These are phyloP conservation scores for Stipa capillata DNA, from an alignment of 176 grass and related monocot genomes.

Conservation along the genomic window DNA sequence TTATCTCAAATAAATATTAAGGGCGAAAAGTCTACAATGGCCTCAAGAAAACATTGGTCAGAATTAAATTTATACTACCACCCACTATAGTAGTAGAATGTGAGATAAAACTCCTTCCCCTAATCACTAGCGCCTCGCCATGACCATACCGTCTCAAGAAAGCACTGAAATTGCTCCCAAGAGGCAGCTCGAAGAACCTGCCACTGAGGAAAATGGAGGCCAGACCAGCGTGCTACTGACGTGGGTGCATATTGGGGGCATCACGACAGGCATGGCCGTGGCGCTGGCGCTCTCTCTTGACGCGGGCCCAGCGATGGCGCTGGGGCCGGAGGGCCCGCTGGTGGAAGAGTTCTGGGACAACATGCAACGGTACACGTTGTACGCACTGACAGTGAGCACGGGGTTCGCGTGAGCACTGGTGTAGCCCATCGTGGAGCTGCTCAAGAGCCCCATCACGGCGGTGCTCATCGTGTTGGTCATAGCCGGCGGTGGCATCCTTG, in stretches of 20 bases:
- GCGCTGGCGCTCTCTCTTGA: constrained; percentile 26
- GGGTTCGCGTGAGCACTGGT: constrained; percentile 64
- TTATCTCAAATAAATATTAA: too few relatives aligned
- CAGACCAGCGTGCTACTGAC: constrained; percentile 38
- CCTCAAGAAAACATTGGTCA: too few relatives aligned
- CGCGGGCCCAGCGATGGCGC: constrained; percentile 35
- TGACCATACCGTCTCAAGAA: neutral
- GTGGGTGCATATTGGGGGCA: constrained; percentile 63
- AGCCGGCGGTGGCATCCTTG: constrained; percentile 55
- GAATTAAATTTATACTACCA: too few relatives aligned
- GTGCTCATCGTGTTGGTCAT: constrained; percentile 55
- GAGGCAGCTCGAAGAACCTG: neutral
- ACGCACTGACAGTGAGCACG: constrained; percentile 79
- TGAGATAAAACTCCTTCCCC: neutral
- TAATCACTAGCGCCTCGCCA: neutral
- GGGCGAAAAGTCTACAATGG: too few relatives aligned
- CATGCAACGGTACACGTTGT: constrained; percentile 77
- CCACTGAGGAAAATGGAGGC: neutral
- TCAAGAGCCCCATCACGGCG: constrained; percentile 84
- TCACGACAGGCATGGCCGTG: constrained; percentile 42
- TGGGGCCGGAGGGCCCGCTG: constrained; percentile 80
- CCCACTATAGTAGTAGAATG: too few relatives aligned
- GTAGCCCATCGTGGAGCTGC: constrained; percentile 69
- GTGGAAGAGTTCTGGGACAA: constrained; percentile 98
- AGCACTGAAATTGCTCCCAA: neutral